Evolutionary conservation across 345 rosid species (phyloP).

Genomic region (Heritiera fomes): DNA sequence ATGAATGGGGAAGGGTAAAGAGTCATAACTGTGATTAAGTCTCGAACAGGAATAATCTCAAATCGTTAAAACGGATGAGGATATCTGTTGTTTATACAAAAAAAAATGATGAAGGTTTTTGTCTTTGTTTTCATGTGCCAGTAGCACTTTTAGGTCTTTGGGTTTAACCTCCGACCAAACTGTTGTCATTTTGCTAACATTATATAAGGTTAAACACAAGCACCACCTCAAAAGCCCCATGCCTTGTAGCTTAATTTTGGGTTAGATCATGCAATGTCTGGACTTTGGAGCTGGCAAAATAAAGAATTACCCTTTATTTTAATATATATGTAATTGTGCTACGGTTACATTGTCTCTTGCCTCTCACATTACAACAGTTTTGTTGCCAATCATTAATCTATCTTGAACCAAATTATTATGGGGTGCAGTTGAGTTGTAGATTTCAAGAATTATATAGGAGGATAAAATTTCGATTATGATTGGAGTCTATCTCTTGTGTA

Average conservation of each 20-base stretch:
- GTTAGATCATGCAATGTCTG: slow-evolving; percentile 8
- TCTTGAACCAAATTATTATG: slow-evolving; percentile 3
- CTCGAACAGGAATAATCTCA: too few relatives aligned
- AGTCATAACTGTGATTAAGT: too few relatives aligned
- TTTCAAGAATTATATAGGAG: neutral
- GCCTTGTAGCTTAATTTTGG: slow-evolving; percentile 5
- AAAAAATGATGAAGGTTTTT: slow-evolving; percentile 6
- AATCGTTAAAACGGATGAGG: too few relatives aligned
- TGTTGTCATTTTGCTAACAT: slow-evolving; percentile 20
- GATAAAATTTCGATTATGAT: neutral
- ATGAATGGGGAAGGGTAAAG: neutral
- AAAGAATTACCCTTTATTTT: neutral
- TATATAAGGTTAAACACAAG: slow-evolving; percentile 25
- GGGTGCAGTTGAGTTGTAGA: neutral
- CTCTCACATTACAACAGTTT: neutral
- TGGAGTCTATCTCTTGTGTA: neutral
- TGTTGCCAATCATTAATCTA: slow-evolving; percentile 13
- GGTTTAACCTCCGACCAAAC: slow-evolving; percentile 30
- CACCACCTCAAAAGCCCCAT: neutral
- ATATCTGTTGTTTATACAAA: too few relatives aligned
- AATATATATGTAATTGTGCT: neutral
- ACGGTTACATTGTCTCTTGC: neutral
- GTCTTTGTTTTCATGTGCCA: slow-evolving; percentile 13
- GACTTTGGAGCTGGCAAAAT: slow-evolving; percentile 2
- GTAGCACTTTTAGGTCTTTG: slow-evolving; percentile 3